Evolutionary conservation across 1,139 yeast genomes (phyloP).

Genomic region (Eremothecium coryli): DNA sequence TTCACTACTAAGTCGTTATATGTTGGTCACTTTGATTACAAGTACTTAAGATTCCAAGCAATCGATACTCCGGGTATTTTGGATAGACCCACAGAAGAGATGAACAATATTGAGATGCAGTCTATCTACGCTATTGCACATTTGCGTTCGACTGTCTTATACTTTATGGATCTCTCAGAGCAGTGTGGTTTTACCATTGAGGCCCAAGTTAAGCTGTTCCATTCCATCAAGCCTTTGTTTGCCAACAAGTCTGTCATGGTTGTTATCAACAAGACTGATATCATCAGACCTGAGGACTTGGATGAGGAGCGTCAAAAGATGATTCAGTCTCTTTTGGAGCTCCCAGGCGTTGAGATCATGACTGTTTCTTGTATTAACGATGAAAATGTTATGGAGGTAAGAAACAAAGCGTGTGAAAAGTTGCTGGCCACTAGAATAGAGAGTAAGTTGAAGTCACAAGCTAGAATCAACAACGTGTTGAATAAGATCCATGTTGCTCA

Average conservation of each 20-base stretch:
- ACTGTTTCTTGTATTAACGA: slow-evolving; percentile 89
- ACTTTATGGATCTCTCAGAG: slow-evolving; percentile 97
- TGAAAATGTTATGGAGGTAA: slow-evolving; percentile 90
- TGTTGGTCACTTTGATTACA: slow-evolving; percentile 97
- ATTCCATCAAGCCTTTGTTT: slow-evolving; percentile 91
- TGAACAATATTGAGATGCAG: slow-evolving; percentile 99
- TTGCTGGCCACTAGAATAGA: slow-evolving; percentile 91
- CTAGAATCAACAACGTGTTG: slow-evolving; percentile 79
- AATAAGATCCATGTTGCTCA: slow-evolving; percentile 92
- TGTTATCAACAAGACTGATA: slow-evolving; percentile 91
- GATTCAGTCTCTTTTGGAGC: slow-evolving; percentile 50
- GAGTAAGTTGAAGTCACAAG: slow-evolving; percentile 89
- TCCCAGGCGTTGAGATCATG: slow-evolving; percentile 85
- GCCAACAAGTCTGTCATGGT: slow-evolving; percentile 95
- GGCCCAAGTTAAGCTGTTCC: slow-evolving; percentile 94
- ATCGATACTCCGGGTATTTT: slow-evolving; percentile 98
- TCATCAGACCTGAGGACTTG: slow-evolving; percentile 75
- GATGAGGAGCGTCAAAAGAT: slow-evolving; percentile 66
- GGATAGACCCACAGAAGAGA: slow-evolving; percentile 98
- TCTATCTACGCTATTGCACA: slow-evolving; percentile 98
- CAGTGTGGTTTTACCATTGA: slow-evolving; percentile 98
- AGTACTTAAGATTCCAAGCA: slow-evolving; percentile 94
- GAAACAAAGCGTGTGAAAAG: slow-evolving; percentile 96
- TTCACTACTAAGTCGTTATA: slow-evolving; percentile 92
- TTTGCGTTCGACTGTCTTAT: slow-evolving; percentile 87